Base-by-base conservation (phyloP, 192 early-diverging fungal genomes). In the Coemansia sp. region DNA sequence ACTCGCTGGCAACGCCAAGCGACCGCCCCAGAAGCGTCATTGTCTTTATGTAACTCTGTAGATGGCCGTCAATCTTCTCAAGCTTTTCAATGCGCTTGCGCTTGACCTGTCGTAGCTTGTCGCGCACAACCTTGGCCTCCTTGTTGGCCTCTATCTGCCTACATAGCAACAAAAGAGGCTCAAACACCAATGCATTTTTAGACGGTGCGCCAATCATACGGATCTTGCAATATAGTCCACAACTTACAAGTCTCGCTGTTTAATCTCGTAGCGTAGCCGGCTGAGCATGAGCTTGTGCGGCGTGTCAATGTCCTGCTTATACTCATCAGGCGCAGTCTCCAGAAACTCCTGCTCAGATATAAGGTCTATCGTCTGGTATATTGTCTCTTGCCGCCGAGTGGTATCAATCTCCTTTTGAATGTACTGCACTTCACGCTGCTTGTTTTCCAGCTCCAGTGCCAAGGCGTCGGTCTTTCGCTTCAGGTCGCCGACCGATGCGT, bases 211-310 rank as follows among this genome's bases (percentile, higher is more conserved):
- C 21, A 11, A 11, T n/a, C n/a, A n/a, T n/a, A n/a, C n/a, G n/a
- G n/a, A n/a, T 17, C 19, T 29, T 1, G 26, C 46, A 8, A 12
- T 53, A 19, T 32, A 53, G 18, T 19, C 3, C 14, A 4, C 17
- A 33, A 58, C 63, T 42, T 65, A 65, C 42, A 52, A 24, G 14
- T 73, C 67, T 21, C 76, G 62, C 50, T 80, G 76, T 26, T 58
- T 63, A n/a, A 80, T 62, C 59, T 80, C 76, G 24, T 60, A 80
- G 33, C 71, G 66, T 40, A 80, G 60, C 37, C 76, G 62, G 39
- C 55, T 68, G 19, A 80, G 63, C 76, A 80, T 80, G n/a, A 80
- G 57, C 64, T 63, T 66, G 46, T 80, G 76, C n/a, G 67, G 76
- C 0, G 60, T 58, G 58, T 63, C 64, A 9, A 58, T 57, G 15